A percentile compares a stretch with the other conserved stretches of the same genome.
Evolutionary conservation across 2,329 filamentous ascomycete species (phyloP).

Genomic region (Cryphonectria japonica): DNA sequence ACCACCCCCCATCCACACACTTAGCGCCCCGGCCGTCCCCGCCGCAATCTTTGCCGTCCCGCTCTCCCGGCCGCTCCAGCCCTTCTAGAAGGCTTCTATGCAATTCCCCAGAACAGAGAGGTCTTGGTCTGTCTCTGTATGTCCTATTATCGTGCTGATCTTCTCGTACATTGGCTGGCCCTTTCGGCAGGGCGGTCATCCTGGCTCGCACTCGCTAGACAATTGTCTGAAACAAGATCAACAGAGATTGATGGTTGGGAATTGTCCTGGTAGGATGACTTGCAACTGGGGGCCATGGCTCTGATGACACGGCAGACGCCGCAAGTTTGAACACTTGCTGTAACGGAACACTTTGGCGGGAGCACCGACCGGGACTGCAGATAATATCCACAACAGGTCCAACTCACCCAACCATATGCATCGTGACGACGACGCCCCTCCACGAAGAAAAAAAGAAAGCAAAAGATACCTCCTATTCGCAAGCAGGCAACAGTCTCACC

Average conservation of each 20-base stretch:
- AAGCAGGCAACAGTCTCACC: conserved; percentile 12
- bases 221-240: conserved; percentile 13
- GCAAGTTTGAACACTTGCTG: conserved; percentile 7
- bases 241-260: background rate
- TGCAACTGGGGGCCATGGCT: conserved; percentile 9
- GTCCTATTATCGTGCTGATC: background rate
- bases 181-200: background rate
- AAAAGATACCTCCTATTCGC: background rate
- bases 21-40: conserved; percentile 23
- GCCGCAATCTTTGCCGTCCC: conserved; percentile 25
- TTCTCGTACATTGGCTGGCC: background rate
- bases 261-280: conserved; percentile 18
- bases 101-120: conserved; percentile 15
- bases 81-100: conserved; percentile 29
- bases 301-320: conserved; percentile 17
- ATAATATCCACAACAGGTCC: background rate
- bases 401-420: background rate
- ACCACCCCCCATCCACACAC: background rate
- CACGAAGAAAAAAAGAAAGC: background rate
- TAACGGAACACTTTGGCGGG: conserved; percentile 1
- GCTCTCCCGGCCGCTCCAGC: conserved; percentile 8
- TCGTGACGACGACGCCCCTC: background rate
- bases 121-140: background rate
- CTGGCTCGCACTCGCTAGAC: background rate
- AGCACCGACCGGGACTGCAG: conserved; percentile 8